Base-by-base conservation (phyloP, 1,284 basidiomycete species). In the Naganishia sp. region DNA sequence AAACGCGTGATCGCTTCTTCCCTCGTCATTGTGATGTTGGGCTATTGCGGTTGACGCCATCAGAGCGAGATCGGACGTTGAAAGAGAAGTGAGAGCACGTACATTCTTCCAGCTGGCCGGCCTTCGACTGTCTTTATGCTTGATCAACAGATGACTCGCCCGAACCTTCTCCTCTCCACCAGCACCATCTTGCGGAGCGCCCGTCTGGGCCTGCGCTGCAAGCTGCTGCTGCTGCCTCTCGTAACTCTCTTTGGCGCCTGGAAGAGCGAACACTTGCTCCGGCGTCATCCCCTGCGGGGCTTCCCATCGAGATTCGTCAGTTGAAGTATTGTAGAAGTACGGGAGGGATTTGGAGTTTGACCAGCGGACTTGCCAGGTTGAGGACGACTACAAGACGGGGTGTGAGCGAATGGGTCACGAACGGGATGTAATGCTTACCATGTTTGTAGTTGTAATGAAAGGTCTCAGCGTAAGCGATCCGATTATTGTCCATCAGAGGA, bases 51-150 rank as follows among this genome's bases (percentile, higher is more conserved):
- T 54, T 42, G 55, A 60, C 15, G 33, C 21, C n/a, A 23, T 42
- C 23, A 31, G 23, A 33, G n/a, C 59, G 46, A 16, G n/a, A n/a
- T 18, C 6, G 5, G 49, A 25, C 25, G 16, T 43, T 7, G 25
- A 7, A 10, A 43, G 28, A 3, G 16, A 31, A 61, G 59, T n/a
- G 15, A 45, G 46, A 43, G 23, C 9, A 81, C 89, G 71, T 72
- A 92, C 92, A 83, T 93, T 88, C 78, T 92, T 92, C 93, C 94
- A 96, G 75, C 89, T 92, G 63, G 89, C 86, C 6, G 96, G 92
- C 60, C 94, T 83, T 67, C 96, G 83, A 76, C 91, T 94, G 15
- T 86, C 90, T 31, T 81, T 82, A 80, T 98, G 94, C 82, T 99
- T 99, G 72, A 97, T 88, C 64, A 99, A 82, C 70, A 99, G 82